Conservation (phyloP, 75 land plant species). For the Picea glauca region DNA sequence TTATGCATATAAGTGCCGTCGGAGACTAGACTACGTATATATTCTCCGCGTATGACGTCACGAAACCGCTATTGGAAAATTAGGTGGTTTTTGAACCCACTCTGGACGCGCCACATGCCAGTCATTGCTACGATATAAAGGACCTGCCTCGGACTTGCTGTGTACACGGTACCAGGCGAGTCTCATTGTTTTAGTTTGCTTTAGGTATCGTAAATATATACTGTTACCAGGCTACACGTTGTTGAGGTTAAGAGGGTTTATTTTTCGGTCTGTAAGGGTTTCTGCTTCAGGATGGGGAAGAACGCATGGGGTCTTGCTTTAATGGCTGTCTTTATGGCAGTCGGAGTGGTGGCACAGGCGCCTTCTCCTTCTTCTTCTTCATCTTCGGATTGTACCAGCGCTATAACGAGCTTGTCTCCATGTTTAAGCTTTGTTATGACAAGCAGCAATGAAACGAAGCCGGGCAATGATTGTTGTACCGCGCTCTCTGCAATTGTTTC, state of each 20-base stretch:
- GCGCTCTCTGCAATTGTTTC: constrained; percentile 2
- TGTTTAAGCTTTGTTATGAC: constrained; percentile 54
- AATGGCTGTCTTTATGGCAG: neutral
- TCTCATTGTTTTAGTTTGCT: too few relatives aligned
- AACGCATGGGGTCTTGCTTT: neutral
- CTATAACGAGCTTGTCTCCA: constrained; percentile 29
- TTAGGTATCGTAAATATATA: too few relatives aligned
- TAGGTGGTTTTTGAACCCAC: neutral
- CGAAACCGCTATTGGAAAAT: neutral
- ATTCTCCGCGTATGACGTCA: neutral
- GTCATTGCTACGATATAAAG: neutral
- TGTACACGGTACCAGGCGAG: too few relatives aligned
- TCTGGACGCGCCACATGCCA: neutral
- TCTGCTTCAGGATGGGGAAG: neutral
- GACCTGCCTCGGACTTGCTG: neutral
- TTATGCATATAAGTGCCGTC: too few relatives aligned
- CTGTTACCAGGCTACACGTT: too few relatives aligned
- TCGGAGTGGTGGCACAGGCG: neutral
- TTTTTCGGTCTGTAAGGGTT: neutral
- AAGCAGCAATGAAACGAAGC: constrained; percentile 24
- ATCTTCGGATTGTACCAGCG: neutral
- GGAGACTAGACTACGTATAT: too few relatives aligned
- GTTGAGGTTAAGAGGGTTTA: neutral
- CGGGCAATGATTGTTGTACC: neutral
- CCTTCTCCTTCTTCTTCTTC: neutral